Conservation (phyloP, 352 stramenopile species). For the Pelagophyceae sp. region DNA sequence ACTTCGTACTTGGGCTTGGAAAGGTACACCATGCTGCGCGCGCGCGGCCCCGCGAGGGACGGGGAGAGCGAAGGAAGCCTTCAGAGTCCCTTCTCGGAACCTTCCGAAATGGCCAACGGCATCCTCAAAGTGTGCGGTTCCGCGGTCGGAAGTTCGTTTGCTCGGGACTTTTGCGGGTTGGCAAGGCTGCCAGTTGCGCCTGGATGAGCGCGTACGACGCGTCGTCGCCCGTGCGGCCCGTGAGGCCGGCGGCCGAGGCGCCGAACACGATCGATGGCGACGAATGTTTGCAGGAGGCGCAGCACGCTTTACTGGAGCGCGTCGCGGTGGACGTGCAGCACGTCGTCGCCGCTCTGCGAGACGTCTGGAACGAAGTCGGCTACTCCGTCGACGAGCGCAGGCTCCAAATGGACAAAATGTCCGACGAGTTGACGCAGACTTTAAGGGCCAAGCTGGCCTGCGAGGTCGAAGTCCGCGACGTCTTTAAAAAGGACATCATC, state of each 20-base stretch:
- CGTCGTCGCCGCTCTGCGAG: background rate
- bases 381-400: slow-evolving; percentile 16
- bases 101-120: too few relatives aligned
- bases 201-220: too few relatives aligned
- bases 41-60: too few relatives aligned
- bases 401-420: slow-evolving; percentile 20
- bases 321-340: background rate
- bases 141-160: too few relatives aligned
- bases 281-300: background rate
- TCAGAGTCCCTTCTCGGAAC: too few relatives aligned
- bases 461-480: slow-evolving; percentile 17
- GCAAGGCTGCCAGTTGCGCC: too few relatives aligned
- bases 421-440: slow-evolving; percentile 19
- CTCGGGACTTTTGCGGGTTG: too few relatives aligned
- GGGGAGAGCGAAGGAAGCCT: too few relatives aligned
- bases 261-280: background rate
- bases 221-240: background rate
- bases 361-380: slow-evolving; percentile 11
- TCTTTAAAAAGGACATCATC: slow-evolving; percentile 20
- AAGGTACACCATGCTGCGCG: too few relatives aligned
- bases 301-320: background rate
- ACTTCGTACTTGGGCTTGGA: too few relatives aligned
- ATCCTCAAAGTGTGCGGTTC: too few relatives aligned
- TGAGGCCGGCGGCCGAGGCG: background rate
- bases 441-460: slow-evolving; percentile 11